Evolutionary conservation across 441 rosid genomes (phyloP).

Genomic region (Breynia disticha): DNA sequence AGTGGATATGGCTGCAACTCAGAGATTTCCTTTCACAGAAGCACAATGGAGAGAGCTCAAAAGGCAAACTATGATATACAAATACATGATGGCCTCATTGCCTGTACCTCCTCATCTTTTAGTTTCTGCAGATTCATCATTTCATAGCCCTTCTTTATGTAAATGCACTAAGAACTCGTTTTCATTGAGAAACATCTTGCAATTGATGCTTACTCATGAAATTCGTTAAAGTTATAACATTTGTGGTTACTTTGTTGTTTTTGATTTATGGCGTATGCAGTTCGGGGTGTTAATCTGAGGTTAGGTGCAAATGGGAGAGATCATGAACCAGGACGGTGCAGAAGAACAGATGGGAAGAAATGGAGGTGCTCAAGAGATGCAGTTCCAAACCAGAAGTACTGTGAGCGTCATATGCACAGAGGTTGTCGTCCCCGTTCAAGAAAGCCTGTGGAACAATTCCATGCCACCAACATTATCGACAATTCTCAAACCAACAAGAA

Average conservation of each 20-base stretch:
- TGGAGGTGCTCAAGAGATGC: conserved; percentile 19
- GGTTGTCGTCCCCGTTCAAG: conserved; percentile 21
- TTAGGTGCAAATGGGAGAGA: conserved; percentile 7
- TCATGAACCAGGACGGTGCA: conserved; percentile 14
- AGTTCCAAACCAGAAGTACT: conserved; percentile 15
- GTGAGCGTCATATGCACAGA: conserved; percentile 20
- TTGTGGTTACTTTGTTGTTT: conserved; percentile 1
- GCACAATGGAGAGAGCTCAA: conserved; percentile 16
- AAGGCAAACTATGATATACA: conserved; percentile 15
- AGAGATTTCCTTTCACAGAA: conserved; percentile 11
- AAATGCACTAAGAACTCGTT: too few species aligned
- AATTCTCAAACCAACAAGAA: conserved; percentile 16
- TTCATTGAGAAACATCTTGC: too few species aligned
- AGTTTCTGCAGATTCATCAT: neutral
- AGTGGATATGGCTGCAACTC: conserved; percentile 3
- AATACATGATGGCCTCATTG: conserved; percentile 13
- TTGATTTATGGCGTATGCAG: too few species aligned
- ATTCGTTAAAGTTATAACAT: neutral
- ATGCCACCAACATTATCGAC: conserved; percentile 14
- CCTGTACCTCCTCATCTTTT: conserved; percentile 14
- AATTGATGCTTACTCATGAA: too few species aligned
- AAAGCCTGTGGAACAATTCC: conserved; percentile 50
- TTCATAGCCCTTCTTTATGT: too few species aligned
- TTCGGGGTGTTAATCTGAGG: too few species aligned
- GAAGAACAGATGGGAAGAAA: conserved; percentile 18